Evolutionary conservation across 495 filamentous ascomycete genomes (phyloP), one percentile per base, ranked within the genome.

Genomic region (Xylaria venustula): DNA sequence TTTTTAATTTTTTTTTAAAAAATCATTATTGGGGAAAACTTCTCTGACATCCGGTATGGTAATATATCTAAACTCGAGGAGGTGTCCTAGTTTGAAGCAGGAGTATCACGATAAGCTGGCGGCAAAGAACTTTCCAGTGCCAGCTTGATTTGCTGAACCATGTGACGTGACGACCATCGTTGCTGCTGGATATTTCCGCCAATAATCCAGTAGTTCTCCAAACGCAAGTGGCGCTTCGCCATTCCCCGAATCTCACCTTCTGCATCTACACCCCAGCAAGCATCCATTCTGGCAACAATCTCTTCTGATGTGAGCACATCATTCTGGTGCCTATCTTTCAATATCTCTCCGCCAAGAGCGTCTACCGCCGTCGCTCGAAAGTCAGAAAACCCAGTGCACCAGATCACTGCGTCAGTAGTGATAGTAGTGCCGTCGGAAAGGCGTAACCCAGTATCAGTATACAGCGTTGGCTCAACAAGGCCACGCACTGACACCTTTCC

Each of bases 91-190:
- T 40, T 15, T 12, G 37, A 3, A 14, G 30, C 15, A 5, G 62
- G 62, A 12, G 55, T 68, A 7, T 68, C 62, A 26, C 65, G 50
- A 30, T 70, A 71, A 0, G 71, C 67, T 25, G 54, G 55, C 14
- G 67, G 71, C 58, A 74, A 46, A 0, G 61, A 25, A 2, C 71
- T 64, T 56, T 67, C 66, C 9, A 74, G 57, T 25, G 41, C 61
- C 14, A 68, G 58, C 64, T 75, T 73, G 56, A 77, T 77, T 61
- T 77, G 72, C 37, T 71, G 47, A 11, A 67, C 74, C 54, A 72
- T 4, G 1, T 56, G 41, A 8, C 61, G 47, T 32, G 74, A 75
- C 30, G 62, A 61, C 61, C 63, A 77, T 0, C 74, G 57, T 36
- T 73, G 71, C n/a, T 64, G 56, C 49, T 63, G 55, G 15, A 65